Base-by-base conservation (phyloP, 2,329 filamentous ascomycete species). In the Nemania sp. region DNA sequence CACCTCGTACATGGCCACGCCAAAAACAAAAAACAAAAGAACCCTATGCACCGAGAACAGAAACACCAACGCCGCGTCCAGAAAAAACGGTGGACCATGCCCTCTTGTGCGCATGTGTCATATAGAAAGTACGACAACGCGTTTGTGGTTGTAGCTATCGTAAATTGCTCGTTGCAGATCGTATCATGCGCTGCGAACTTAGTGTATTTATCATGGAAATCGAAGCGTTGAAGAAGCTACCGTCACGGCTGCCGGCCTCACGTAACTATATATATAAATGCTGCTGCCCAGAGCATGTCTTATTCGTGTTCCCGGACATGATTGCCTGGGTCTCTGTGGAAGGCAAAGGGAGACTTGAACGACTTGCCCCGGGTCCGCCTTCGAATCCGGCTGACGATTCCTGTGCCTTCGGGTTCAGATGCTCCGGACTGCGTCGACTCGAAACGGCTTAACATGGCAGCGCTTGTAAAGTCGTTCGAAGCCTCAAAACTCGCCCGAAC, bases 401-500 rank as follows among this genome's bases (percentile, higher is more conserved):
- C 66, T 30, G 52, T 60, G 15, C 54, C 63, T 43, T 65, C 45
- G 4, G 49, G 42, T 26, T 58, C 52, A 20, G 47, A 50, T 11
- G 53, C 14, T 4, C 42, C 69, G 54, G 80, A 86, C 49, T 84
- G 81, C 44, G 79, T 83, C 20, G 89, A 92, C 75, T 97, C 94
- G 61, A 96, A 84, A 59, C 91, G 82, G 42, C 86, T 87, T 61
- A 99, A 75, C 68, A 93, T 86, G 31, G 91, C 91, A 12, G 92
- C 92, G 23, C 89, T 92, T 0, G 93, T 96, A 67, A 97, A 96
- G 66, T 97, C 94, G 65, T 86, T 89, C 70, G 87, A 94, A 31
- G 84, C 85, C 73, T 97, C 93, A 69, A 91, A 96, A 70, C 89
- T 93, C 9, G 88, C 82, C 63, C 91, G 81, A 15, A 90, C 83